These are phyloP conservation scores for Lodderomyces theae DNA, from an alignment of 1,139 yeast species.

Conservation along the genomic window DNA sequence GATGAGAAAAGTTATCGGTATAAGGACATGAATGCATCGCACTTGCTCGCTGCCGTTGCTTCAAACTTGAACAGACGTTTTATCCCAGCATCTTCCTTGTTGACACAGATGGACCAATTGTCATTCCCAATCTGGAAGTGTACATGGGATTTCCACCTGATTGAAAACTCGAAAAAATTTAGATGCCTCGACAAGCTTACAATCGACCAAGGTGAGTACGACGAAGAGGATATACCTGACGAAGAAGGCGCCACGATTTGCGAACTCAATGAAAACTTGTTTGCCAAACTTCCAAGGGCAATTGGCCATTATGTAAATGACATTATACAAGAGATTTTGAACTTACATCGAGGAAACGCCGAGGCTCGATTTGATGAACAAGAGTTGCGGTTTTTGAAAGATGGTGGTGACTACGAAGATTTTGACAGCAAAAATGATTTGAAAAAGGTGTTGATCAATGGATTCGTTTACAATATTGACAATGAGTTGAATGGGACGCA, in stretches of 20 bases:
- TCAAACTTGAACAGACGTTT: slow-evolving; percentile 39
- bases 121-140: slow-evolving; percentile 24
- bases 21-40: slow-evolving; percentile 60
- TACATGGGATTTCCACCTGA: slow-evolving; percentile 41
- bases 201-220: slow-evolving; percentile 40
- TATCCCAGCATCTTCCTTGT: slow-evolving; percentile 16
- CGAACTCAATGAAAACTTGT: slow-evolving; percentile 15
- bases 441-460: slow-evolving; percentile 30
- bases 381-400: slow-evolving; percentile 18
- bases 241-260: slow-evolving; percentile 18
- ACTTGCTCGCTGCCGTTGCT: slow-evolving; percentile 53
- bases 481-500: slow-evolving; percentile 45
- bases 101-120: slow-evolving; percentile 24
- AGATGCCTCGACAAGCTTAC: slow-evolving; percentile 34
- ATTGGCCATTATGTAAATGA: slow-evolving; percentile 37
- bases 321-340: slow-evolving; percentile 28
- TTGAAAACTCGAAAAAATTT: slow-evolving; percentile 17
- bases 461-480: slow-evolving; percentile 36
- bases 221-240: slow-evolving; percentile 19
- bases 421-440: slow-evolving; percentile 18
- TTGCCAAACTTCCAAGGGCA: slow-evolving; percentile 20
- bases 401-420: slow-evolving; percentile 32
- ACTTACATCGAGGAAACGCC: slow-evolving; percentile 44
- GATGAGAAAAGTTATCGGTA: slow-evolving; percentile 41
- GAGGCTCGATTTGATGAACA: slow-evolving; percentile 21